phyloP scores from a whole-genome alignment of 345 rosid genomes.

The Eucalyptus regnans region DNA sequence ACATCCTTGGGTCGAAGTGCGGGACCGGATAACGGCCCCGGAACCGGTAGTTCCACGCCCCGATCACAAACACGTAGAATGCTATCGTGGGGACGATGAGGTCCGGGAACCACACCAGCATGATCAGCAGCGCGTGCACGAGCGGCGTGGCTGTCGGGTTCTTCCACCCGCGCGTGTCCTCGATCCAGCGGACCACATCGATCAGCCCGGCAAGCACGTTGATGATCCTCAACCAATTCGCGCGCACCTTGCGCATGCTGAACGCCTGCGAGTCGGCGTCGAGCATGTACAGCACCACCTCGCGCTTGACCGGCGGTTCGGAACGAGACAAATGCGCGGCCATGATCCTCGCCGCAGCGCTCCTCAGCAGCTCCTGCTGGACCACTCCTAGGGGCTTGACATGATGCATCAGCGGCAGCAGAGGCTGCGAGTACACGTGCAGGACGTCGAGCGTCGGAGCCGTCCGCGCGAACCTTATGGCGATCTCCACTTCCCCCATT shows the following conservation, averaged over 20 bases:
- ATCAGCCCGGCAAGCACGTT: slow-evolving; percentile 43
- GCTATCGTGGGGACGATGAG: slow-evolving; percentile 60
- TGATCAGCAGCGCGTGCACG: slow-evolving; percentile 60
- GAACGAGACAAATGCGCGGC: slow-evolving; percentile 60
- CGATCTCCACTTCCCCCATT: slow-evolving; percentile 73
- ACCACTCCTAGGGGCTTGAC: slow-evolving; percentile 48
- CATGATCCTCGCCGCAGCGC: slow-evolving; percentile 35
- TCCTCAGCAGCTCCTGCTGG: slow-evolving; percentile 46
- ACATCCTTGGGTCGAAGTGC: slow-evolving; percentile 66
- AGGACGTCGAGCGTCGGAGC: slow-evolving; percentile 63
- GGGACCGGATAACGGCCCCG: slow-evolving; percentile 38
- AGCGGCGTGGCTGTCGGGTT: slow-evolving; percentile 64
- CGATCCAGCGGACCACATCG: slow-evolving; percentile 66
- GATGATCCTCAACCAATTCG: slow-evolving; percentile 68
- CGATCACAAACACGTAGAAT: slow-evolving; percentile 64
- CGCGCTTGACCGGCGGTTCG: slow-evolving; percentile 61
- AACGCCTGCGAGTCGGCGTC: slow-evolving; percentile 57
- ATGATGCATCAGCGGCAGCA: slow-evolving; percentile 75
- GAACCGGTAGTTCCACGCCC: slow-evolving; percentile 69
- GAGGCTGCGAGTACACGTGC: slow-evolving; percentile 73
- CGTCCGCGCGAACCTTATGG: slow-evolving; percentile 55
- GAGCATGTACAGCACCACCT: slow-evolving; percentile 63
- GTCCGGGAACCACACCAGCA: slow-evolving; percentile 79
- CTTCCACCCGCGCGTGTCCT: slow-evolving; percentile 69
- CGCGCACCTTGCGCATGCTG: slow-evolving; percentile 77